These are phyloP conservation scores for Talaromyces ruber DNA, from an alignment of 495 filamentous ascomycete species.

Conservation along the genomic window DNA sequence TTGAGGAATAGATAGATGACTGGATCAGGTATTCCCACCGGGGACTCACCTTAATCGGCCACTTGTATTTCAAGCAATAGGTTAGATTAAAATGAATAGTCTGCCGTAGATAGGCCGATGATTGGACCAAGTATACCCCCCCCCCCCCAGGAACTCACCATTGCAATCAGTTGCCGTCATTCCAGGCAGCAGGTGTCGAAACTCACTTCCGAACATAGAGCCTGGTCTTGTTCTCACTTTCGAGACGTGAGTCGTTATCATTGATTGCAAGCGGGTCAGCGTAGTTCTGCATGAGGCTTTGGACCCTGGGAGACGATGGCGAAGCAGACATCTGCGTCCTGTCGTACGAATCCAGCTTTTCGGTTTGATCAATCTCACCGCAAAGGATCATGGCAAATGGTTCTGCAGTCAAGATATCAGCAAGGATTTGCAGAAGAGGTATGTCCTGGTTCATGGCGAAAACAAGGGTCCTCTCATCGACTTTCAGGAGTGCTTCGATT, in stretches of 20 bases:
- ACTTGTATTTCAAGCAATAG: not conserved
- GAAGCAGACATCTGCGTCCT: not conserved
- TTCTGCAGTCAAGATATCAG: constrained; percentile 11
- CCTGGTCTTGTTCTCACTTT: not conserved
- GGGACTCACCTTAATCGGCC: not conserved
- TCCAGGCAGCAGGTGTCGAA: not conserved
- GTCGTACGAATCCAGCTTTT: not conserved
- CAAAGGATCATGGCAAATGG: not conserved
- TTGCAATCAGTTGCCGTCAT: not conserved
- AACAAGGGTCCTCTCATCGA: constrained; percentile 20
- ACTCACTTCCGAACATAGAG: not conserved
- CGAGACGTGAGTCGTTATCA: not conserved
- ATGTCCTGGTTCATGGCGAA: constrained; percentile 24
- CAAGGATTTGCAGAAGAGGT: constrained; percentile 25
- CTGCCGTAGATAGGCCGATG: not conserved
- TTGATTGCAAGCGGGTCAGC: not conserved
- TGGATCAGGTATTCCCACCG: not conserved
- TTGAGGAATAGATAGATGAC: not conserved
- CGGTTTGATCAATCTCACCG: not conserved
- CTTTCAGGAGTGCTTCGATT: constrained; percentile 22
- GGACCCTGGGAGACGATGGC: not conserved
- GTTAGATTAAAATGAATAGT: not conserved
- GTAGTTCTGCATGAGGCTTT: not conserved
- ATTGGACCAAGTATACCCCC: not conserved
- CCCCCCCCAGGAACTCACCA: not conserved